Evolutionary conservation across 202 grass and related monocot species (phyloP), one percentile per base, ranked within the genome.

Genomic region (Zizania palustris): DNA sequence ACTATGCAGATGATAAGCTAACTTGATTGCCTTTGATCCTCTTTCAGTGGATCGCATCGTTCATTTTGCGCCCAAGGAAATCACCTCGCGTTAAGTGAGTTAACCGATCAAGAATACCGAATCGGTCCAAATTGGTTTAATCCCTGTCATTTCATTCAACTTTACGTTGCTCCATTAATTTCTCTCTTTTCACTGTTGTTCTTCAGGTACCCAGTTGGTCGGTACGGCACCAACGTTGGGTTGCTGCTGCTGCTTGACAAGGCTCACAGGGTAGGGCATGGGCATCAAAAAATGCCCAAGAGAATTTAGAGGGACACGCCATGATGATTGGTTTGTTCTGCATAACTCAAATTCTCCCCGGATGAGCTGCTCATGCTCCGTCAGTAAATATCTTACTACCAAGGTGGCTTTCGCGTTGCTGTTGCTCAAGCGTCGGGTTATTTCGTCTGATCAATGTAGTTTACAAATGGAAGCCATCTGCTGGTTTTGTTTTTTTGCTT

Each of bases 141-240:
- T 28, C 28, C 28, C 28, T 2, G 28, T 28, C 28, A 28, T 28
- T 28, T 28, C 28, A 28, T 28, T 28, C 1, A 28, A 28, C 21
- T 61, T 34, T 11, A 28, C 38, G 21, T 41, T 19, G 35, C 18
- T 16, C 40, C 28, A 18, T 9, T 66, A 44, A 9, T 45, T 5
- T 67, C 19, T 20, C 28, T 65, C 6, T 13, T 1, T 42, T 71
- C 7, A 35, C 20, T 15, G 0, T 50, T 69, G 15, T 39, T 62
- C 43, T 18, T 42, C 62, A 97, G 94, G 94, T 83, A 88, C 78
- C 73, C 85, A 7, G 86, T 94, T 45, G 87, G 87, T n/a, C 82
- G 82, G 40, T 82, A 84, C 2, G 63, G 75, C 5, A 87, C 71
- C 85, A 90, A 86, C 46, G 79, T 84, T 19, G 91, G 91, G 18